A percentile compares a stretch with the other conserved stretches of the same genome.
These are phyloP conservation scores for Ceratocystis variospora DNA, from an alignment of 2,329 filamentous ascomycete genomes.

Conservation along the genomic window DNA sequence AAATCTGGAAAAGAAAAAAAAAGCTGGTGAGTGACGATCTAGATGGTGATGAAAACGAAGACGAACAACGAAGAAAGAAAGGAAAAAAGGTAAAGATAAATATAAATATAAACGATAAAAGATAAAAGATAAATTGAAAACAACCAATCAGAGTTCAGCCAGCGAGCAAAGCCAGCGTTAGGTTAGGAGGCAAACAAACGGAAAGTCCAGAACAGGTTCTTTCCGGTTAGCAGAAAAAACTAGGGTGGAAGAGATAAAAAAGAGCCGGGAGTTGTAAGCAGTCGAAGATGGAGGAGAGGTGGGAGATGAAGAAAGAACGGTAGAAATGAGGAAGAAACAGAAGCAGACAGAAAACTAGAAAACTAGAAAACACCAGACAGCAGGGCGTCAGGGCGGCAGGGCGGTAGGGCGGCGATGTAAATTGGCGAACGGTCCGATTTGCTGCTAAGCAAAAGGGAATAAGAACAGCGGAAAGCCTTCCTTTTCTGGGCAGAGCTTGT, in stretches of 20 bases:
- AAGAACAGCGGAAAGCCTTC: not conserved
- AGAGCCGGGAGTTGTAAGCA: not conserved
- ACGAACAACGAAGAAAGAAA: not conserved
- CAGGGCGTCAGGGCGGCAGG: not conserved
- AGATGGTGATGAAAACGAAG: not conserved
- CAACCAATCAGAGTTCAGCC: not conserved
- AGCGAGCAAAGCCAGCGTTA: not conserved
- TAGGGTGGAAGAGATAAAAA: not conserved
- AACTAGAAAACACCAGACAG: not conserved
- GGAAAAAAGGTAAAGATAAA: not conserved
- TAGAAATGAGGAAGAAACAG: not conserved
- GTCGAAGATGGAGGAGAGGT: slow-evolving; percentile 7
- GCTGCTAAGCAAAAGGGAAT: slow-evolving; percentile 5
- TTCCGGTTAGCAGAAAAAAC: not conserved
- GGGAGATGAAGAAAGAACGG: slow-evolving; percentile 6
- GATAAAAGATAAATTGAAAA: not conserved
- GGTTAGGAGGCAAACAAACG: not conserved
- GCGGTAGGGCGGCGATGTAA: slow-evolving; percentile 12
- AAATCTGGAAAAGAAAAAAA: not conserved
- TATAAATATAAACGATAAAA: not conserved
- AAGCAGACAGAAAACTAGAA: not conserved
- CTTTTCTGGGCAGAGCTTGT: not conserved
- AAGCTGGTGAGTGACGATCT: not conserved
- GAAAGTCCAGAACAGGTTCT: not conserved
- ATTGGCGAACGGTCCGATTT: slow-evolving; percentile 3